Evolutionary conservation across 2,329 filamentous ascomycete species (phyloP), one percentile per base, ranked within the genome.

Genomic region (Dactylellina drechsleri): DNA sequence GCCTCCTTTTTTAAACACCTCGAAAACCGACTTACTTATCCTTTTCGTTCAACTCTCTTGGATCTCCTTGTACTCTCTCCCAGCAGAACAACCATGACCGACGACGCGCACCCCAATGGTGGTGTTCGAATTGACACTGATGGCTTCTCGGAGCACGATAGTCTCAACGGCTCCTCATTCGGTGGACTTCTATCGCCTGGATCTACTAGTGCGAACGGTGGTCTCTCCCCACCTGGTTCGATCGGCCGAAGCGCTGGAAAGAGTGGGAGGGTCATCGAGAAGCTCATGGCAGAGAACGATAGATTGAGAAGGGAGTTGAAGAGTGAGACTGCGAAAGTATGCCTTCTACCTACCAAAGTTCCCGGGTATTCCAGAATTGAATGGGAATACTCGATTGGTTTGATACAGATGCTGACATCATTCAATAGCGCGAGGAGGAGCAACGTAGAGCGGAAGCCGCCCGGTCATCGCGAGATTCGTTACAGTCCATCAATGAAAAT

Each of bases 281-380:
- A 89, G 80, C 86, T 95, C 64, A 91, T 92, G 80, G 89, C 89
- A 62, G 91, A 94, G 80, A 93, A 93, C 78, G 91, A 94, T 79
- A 86, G 89, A 47, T 84, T 94, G 53, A 91, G 91, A 79, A 87
- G 91, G 61, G 91, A 94, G 77, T 84, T 91, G 68, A 85, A 90
- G 79, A 87, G 90, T 67, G 89, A 91, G 81, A 79, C 79, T 31
- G 78, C 79, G 40, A 78, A 78, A 53, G 72, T 76, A 60, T n/a
- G 26, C 20, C 6, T 36, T 2, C 2, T 36, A 36, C 31, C 2
- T 36, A 36, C 6, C 31, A 36, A 36, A 36, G 6, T 7, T 36
- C 5, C 31, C 5, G 31, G 31, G 6, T 36, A 36, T 36, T 36
- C 31, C 6, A 7, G 4, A 23, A 36, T 10, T 10, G 6, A 36